Evolutionary conservation across 768 basidiomycete genomes (phyloP), one percentile per base, ranked within the genome.

Genomic region (Xerocomus potaroensis): DNA sequence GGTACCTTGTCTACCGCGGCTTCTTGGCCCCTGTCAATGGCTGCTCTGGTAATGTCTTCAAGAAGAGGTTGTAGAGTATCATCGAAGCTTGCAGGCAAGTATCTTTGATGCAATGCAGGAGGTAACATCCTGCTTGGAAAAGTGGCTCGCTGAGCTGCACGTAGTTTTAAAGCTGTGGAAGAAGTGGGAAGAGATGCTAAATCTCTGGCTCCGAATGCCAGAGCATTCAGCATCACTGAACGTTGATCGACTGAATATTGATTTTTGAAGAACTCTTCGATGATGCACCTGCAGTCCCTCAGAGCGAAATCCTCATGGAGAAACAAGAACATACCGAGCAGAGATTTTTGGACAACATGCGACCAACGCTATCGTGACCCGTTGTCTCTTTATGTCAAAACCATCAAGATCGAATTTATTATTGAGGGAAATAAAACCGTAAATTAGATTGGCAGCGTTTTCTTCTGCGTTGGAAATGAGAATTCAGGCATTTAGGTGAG

Each of bases 201-300:
- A 62, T 97, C 94, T 47, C 90, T 74, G 7, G 91, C 89, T 6
- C 91, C 91, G 27, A 93, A 66, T 0, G 89, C 91, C 10, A 99
- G 71, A 1, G 91, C 86, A 50, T 88, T 92, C 18, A 98, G 74
- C 54, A 93, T 91, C 9, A 81, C 78, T 50, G 80, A 87, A 8
- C 94, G 84, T 56, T 97, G 93, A 24, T 83, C 77, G 15, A 80
- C 78, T 0, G 96, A 94, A 65, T 95, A 96, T 53, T 95, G 91
- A 39, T 87, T 88, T 55, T 84, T 84, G 72, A 98, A 99, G 66
- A 92, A 94, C 59, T 96, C 90, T 62, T 95, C 91, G 43, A 91
- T 83, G 9, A 97, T 71, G 27, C 80, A 76, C 3, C 94, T 96
- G 59, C 9, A 45, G 37, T 27, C 27, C 34, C 8, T 61, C 32